phyloP scores from a whole-genome alignment of 495 filamentous ascomycete species.

The Clavariopsis aquatica region DNA sequence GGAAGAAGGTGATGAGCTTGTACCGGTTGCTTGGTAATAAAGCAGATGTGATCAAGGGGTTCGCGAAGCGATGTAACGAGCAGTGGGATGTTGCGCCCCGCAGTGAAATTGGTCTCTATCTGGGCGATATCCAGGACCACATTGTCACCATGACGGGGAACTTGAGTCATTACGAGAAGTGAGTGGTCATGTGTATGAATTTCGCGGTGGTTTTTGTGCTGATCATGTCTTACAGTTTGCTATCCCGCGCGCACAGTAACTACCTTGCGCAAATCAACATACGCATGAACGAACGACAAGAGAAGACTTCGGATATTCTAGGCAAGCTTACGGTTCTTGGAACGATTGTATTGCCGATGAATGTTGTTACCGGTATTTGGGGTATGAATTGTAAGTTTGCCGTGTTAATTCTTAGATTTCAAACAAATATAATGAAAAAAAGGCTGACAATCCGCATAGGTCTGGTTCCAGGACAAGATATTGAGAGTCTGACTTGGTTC shows the following conservation, averaged over 20 bases:
- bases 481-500: slow-evolving; percentile 64
- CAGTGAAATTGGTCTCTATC: slow-evolving; percentile 90
- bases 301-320: slow-evolving; percentile 90
- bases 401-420: neutral
- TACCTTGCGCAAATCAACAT: slow-evolving; percentile 96
- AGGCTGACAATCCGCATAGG: slow-evolving; percentile 3
- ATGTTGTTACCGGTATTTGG: slow-evolving; percentile 97
- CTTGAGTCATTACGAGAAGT: slow-evolving; percentile 94
- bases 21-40: slow-evolving; percentile 94
- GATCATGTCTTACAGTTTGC: slow-evolving; percentile 60
- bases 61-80: slow-evolving; percentile 98
- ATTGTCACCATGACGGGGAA: slow-evolving; percentile 98
- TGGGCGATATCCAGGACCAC: slow-evolving; percentile 98
- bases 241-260: slow-evolving; percentile 90
- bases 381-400: slow-evolving; percentile 71
- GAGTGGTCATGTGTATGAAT: slow-evolving; percentile 19
- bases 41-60: slow-evolving; percentile 97
- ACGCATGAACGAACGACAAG: slow-evolving; percentile 94
- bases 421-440: neutral
- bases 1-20: slow-evolving; percentile 94
- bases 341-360: slow-evolving; percentile 96
- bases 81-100: slow-evolving; percentile 95
- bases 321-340: slow-evolving; percentile 94
- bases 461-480: slow-evolving; percentile 84
- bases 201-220: slow-evolving; percentile 32